phyloP scores from a whole-genome alignment of 805 yeast species.

The Lipomyces orientalis region DNA sequence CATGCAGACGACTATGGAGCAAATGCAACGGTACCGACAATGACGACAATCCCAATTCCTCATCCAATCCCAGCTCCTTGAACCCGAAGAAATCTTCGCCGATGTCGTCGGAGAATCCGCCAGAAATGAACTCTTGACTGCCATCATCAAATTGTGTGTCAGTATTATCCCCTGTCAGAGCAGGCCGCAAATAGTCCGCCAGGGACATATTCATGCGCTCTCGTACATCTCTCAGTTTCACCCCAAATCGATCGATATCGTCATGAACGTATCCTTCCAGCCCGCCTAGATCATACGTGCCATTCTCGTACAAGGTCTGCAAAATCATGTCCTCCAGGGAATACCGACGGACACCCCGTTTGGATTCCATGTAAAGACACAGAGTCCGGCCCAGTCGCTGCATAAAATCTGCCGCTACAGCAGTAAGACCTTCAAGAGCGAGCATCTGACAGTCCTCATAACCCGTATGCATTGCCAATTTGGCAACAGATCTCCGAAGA shows the following conservation, averaged over 20 bases:
- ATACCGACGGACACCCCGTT: slow-evolving; percentile 41
- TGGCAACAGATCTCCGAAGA: slow-evolving; percentile 71
- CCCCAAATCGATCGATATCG: slow-evolving; percentile 69
- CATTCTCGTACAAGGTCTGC: slow-evolving; percentile 79
- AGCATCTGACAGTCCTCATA: slow-evolving; percentile 80
- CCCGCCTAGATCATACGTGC: slow-evolving; percentile 78
- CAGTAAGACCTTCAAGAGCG: slow-evolving; percentile 81
- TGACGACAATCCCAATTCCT: slow-evolving; percentile 83
- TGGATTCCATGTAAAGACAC: slow-evolving; percentile 71
- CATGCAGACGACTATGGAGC: slow-evolving; percentile 74
- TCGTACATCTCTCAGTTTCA: slow-evolving; percentile 71
- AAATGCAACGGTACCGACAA: slow-evolving; percentile 89
- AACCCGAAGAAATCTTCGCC: slow-evolving; percentile 99
- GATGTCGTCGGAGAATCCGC: slow-evolving; percentile 89
- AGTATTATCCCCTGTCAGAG: slow-evolving; percentile 53
- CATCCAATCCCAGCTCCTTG: slow-evolving; percentile 89
- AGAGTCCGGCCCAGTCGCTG: slow-evolving; percentile 74
- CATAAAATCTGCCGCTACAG: slow-evolving; percentile 80
- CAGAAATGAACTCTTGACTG: slow-evolving; percentile 91
- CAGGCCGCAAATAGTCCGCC: slow-evolving; percentile 83
- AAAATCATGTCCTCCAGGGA: slow-evolving; percentile 57
- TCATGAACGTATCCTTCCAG: slow-evolving; percentile 76
- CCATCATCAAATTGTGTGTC: slow-evolving; percentile 86
- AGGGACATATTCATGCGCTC: slow-evolving; percentile 70
- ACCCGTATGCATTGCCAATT: slow-evolving; percentile 88